Evolutionary conservation across 2,329 filamentous ascomycete species (phyloP).

Genomic region (Boeremia lycopersici): DNA sequence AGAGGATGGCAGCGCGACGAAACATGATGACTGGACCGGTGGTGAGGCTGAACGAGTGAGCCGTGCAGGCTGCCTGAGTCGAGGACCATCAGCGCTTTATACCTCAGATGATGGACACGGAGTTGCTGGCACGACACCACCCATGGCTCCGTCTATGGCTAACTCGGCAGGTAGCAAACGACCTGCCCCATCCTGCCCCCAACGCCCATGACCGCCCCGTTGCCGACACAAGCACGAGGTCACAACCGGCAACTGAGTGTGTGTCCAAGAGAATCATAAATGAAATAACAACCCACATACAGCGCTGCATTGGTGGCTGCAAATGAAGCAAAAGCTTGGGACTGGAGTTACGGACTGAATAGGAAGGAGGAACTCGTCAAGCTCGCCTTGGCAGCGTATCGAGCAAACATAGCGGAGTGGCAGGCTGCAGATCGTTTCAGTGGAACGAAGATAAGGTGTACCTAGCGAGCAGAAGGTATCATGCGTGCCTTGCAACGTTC

Average conservation of each 20-base stretch:
- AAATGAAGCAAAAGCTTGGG: constrained; percentile 41
- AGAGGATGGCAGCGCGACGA: constrained; percentile 36
- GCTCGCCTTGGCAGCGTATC: constrained; percentile 34
- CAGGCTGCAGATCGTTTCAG: constrained; percentile 24
- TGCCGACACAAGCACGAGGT: constrained; percentile 17
- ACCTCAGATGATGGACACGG: constrained; percentile 3
- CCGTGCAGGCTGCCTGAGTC: not conserved
- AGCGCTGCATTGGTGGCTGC: constrained; percentile 35
- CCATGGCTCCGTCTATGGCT: constrained; percentile 23
- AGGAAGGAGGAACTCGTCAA: constrained; percentile 43
- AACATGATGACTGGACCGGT: constrained; percentile 34
- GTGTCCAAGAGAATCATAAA: constrained; percentile 26
- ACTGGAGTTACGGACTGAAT: constrained; percentile 28
- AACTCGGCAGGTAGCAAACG: constrained; percentile 37
- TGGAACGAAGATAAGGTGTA: constrained; percentile 20
- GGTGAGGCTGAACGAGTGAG: constrained; percentile 8
- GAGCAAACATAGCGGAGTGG: constrained; percentile 19
- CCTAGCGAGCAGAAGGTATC: not conserved
- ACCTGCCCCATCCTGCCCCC: constrained; percentile 37
- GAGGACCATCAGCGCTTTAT: constrained; percentile 6
- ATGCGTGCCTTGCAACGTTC: not conserved
- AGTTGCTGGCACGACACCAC: constrained; percentile 16
- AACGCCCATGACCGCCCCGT: constrained; percentile 21
- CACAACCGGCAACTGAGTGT: constrained; percentile 28
- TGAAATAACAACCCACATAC: constrained; percentile 22